phyloP scores from a whole-genome alignment of 352 stramenopile species.

The Phytophthora kernoviae region DNA sequence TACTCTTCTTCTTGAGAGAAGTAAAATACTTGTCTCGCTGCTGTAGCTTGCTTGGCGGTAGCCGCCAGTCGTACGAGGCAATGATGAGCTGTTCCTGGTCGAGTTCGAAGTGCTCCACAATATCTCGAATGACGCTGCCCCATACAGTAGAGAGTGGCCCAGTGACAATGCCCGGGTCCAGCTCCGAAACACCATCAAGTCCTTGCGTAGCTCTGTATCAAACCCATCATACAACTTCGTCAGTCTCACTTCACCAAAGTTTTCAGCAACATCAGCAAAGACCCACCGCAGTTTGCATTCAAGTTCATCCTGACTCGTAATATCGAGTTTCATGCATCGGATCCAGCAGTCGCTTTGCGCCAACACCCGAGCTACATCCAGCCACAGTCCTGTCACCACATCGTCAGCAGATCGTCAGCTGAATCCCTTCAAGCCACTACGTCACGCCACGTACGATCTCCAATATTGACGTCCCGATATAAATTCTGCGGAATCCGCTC shows the following conservation, averaged over 20 bases:
- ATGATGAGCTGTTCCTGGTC: constrained; percentile 74
- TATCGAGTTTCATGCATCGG: constrained; percentile 75
- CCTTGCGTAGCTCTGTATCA: constrained; percentile 56
- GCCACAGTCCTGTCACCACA: constrained; percentile 53
- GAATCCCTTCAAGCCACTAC: neutral
- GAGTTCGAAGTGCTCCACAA: constrained; percentile 73
- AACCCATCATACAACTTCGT: neutral
- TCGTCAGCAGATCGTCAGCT: no score
- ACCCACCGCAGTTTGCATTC: constrained; percentile 75
- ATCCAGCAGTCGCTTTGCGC: constrained; percentile 82
- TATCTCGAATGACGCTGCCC: constrained; percentile 64
- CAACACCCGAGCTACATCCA: constrained; percentile 73
- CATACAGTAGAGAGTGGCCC: constrained; percentile 77
- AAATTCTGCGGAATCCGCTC: constrained; percentile 74
- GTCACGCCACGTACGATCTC: constrained; percentile 56
- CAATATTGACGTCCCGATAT: constrained; percentile 77
- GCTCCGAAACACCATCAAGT: constrained; percentile 64
- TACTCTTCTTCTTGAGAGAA: constrained; percentile 76
- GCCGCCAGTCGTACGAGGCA: constrained; percentile 80
- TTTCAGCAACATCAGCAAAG: neutral
- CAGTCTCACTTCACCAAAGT: neutral
- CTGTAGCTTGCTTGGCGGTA: constrained; percentile 75
- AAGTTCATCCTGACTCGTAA: constrained; percentile 67
- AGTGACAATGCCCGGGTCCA: constrained; percentile 78
- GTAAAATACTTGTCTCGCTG: constrained; percentile 79